Conservation (phyloP, 78 protist species). For the Diacronema lutheri region DNA sequence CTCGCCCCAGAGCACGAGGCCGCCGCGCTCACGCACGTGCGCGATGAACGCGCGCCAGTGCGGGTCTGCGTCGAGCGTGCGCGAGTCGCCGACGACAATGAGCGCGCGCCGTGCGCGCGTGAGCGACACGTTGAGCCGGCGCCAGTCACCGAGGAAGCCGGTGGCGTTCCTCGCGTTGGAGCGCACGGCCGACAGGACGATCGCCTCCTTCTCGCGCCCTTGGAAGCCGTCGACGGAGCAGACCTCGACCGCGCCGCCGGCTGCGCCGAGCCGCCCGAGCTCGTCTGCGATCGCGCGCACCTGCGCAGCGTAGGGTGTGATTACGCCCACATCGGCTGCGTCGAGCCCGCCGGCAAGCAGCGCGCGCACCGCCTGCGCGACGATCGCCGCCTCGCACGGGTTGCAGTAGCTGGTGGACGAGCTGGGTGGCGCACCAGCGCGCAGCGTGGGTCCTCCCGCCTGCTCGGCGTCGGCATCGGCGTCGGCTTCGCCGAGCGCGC, state of each 20-base stretch:
- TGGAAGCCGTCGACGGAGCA: constrained; percentile 90
- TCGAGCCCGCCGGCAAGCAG: background rate
- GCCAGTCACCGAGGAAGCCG: constrained; percentile 11
- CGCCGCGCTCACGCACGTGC: no score
- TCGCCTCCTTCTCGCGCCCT: constrained; percentile 88
- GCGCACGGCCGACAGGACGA: constrained; percentile 58
- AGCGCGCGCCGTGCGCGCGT: constrained; percentile 29
- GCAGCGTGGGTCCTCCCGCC: no score
- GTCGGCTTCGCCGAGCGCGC: no score
- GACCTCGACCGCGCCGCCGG: constrained; percentile 44
- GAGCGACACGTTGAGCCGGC: constrained; percentile 26
- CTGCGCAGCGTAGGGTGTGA: constrained; percentile 6
- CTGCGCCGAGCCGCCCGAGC: background rate
- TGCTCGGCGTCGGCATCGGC: no score
- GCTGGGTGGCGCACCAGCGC: background rate
- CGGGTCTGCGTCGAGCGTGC: background rate
- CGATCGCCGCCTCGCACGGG: background rate
- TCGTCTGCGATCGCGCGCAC: no score
- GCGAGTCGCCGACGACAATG: constrained; percentile 26
- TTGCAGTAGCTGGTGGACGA: background rate
- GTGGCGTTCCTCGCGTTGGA: background rate
- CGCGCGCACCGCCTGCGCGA: background rate
- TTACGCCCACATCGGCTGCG: background rate
- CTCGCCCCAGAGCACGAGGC: no score
- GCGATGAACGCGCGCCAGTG: background rate